Conservation (phyloP, 441 rosid genomes). For the Hura crepitans region DNA sequence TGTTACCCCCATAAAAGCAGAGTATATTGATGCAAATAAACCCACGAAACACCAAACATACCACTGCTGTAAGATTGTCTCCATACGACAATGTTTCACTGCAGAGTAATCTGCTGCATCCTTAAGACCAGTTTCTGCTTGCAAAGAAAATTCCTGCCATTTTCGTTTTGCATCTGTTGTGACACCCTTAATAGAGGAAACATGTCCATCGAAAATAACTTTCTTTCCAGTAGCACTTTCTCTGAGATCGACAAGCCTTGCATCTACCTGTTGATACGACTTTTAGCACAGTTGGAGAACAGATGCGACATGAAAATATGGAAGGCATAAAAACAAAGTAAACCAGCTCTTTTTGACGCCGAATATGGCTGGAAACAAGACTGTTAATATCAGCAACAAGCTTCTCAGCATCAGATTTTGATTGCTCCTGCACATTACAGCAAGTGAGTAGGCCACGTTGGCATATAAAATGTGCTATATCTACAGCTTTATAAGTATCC, state of each 20-base stretch:
- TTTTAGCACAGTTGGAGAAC: conserved; percentile 21
- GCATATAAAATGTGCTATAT: not conserved
- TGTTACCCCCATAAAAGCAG: not conserved
- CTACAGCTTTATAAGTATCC: conserved; percentile 1
- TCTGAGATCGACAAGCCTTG: conserved; percentile 63
- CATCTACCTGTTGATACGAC: conserved; percentile 61
- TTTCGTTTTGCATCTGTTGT: conserved; percentile 89
- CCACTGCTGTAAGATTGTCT: conserved; percentile 75
- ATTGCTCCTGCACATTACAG: conserved; percentile 61
- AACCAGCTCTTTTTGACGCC: conserved; percentile 83
- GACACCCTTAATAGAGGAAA: conserved; percentile 51
- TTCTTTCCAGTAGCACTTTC: conserved; percentile 55
- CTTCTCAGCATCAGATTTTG: conserved; percentile 74
- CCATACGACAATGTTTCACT: conserved; percentile 94
- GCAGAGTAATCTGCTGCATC: conserved; percentile 69
- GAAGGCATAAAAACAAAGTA: conserved; percentile 19
- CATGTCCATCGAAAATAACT: conserved; percentile 60
- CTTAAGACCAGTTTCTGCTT: conserved; percentile 64
- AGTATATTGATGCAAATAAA: not conserved
- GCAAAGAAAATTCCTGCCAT: conserved; percentile 71
- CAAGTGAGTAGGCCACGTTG: not conserved
- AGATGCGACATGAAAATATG: not conserved
- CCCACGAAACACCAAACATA: conserved; percentile 27
- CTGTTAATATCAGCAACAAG: conserved; percentile 75
- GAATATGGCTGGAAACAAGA: conserved; percentile 67